These are phyloP conservation scores for Sparassis latifolia DNA, from an alignment of 1,284 basidiomycete species.

Conservation along the genomic window DNA sequence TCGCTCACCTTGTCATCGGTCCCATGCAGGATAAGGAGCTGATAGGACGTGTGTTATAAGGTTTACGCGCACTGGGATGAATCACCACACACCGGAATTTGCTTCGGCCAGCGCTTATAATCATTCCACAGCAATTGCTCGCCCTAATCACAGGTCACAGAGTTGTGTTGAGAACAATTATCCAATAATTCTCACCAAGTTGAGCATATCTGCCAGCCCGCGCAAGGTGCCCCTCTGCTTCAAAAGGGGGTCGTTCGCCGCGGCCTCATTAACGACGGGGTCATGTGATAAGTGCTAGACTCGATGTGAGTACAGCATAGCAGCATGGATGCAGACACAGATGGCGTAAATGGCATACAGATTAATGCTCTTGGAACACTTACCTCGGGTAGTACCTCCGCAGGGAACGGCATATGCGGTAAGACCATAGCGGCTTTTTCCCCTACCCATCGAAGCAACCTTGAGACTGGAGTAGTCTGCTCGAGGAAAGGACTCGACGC, in stretches of 20 bases:
- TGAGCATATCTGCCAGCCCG: conserved; percentile 71
- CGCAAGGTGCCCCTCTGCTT: conserved; percentile 55
- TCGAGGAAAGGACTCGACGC: conserved; percentile 62
- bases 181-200: conserved; percentile 37
- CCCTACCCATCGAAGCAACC: conserved; percentile 46
- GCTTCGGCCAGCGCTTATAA: conserved; percentile 64
- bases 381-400: conserved; percentile 52
- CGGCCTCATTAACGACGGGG: conserved; percentile 44
- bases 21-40: conserved; percentile 74
- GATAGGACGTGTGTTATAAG: not conserved
- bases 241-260: conserved; percentile 62
- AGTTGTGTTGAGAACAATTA: too few species aligned
- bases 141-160: conserved; percentile 35
- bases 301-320: too few species aligned
- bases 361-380: conserved; percentile 11
- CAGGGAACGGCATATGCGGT: conserved; percentile 55
- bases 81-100: conserved; percentile 49
- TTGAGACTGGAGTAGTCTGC: conserved; percentile 52
- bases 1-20: conserved; percentile 56
- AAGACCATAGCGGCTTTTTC: conserved; percentile 38
- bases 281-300: conserved; percentile 65
- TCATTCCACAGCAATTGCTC: conserved; percentile 47
- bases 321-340: too few species aligned
- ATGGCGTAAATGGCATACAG: too few species aligned
- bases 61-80: not conserved